Base-by-base conservation (phyloP, 495 filamentous ascomycete genomes). In the Penicillium angulare region DNA sequence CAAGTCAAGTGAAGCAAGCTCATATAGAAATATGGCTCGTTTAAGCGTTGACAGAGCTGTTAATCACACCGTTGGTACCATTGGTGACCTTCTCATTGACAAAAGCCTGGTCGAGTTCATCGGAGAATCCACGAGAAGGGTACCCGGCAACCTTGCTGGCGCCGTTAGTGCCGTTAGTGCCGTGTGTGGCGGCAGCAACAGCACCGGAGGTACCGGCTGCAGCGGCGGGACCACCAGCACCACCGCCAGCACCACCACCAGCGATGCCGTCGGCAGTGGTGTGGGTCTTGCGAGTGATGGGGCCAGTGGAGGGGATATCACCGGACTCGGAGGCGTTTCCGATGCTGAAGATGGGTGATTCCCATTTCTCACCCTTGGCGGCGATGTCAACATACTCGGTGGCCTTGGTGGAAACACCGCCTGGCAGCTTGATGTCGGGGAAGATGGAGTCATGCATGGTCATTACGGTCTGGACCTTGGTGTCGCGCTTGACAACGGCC, bases 351-450 rank as follows among this genome's bases (percentile, higher is more conserved):
- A 98, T 83, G 24, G 95, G 90, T 23, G 86, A 92, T 73, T 96
- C 86, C 93, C 93, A 98, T 67, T 85, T 86, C 57, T 97, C 86
- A 42, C 95, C 93, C 78, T 90, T 90, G 46, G 75, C 73, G 12
- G 93, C 89, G 32, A 96, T 76, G 35, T 97, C 84, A 68, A 84
- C 90, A 77, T 92, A 97, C 68, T 96, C 88, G 45, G 92, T 95
- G 16, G 93, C 92, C 81, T 96, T 97, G 73, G 81, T 86, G 47
- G 87, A 90, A 67, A 96, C 92, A 50, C 91, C 91, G 46, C 91
- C 91, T 20, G 92, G 92, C 1, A 98, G 80, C 40, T 86, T 80
- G 67, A 98, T 84, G 60, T 89, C 78, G 43, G 86, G 85, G 85
- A 97, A 95, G 44, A 96, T 86, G 22, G 87, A 91, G 57, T 95